Evolutionary conservation across 805 yeast species (phyloP), one percentile per base, ranked within the genome.

Genomic region (Ogataea trehalophila): DNA sequence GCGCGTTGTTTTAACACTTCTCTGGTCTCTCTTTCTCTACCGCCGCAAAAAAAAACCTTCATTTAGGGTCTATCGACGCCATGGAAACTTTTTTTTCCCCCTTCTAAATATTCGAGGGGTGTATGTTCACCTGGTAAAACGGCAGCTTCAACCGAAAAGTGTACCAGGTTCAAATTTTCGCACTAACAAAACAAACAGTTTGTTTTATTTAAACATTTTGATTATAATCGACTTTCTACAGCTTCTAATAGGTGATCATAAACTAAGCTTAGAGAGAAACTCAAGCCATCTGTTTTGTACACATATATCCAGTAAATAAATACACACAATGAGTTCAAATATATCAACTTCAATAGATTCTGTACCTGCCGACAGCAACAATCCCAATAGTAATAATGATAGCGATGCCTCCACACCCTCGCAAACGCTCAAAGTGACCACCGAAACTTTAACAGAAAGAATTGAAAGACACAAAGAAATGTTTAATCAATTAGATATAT

Each of bases 401-500:
- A 37, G 15, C 14, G 14, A 18, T 20, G n/a, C 5, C 18, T 5
- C 15, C 15, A 37, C 22, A 26, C 40, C 40, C 29, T 37, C 31
- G 16, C 13, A 37, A 22, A 2, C 40, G 9, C 22, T 6, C 14
- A 20, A 13, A 1, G 22, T 26, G 29, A n/a, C 16, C 5, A 31
- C 17, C 4, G 67, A 60, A 46, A 46, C 60, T 15, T 22, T 46
- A 6, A 53, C 45, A 9, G 60, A 59, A 29, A 55, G 55, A 43
- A 47, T 55, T 17, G 43, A 56, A 43, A 71, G 80, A 43, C 72
- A 73, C 51, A 54, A 57, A 48, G 56, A 59, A 43, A 60, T 80
- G 17, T 80, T 76, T 52, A 58, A 67, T 20, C 56, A 65, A 39
- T 68, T 80, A 22, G 85, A 80, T 55, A 55, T 66, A 16, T 52